phyloP scores from a whole-genome alignment of 441 rosid genomes.

The Oxalis stricta region DNA sequence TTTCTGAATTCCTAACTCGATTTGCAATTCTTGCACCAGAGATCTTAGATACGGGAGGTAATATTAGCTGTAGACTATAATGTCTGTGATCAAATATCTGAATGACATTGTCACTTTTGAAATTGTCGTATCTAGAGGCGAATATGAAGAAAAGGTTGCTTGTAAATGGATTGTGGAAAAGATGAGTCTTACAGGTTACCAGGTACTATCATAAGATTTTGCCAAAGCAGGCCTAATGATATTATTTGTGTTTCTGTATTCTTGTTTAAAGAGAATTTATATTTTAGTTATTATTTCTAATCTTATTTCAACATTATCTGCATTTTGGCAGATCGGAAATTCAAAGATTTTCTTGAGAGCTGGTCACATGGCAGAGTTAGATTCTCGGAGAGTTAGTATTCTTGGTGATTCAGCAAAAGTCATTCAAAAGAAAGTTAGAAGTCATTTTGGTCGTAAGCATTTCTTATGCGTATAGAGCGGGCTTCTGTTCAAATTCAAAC shows the following conservation, averaged over 20 bases:
- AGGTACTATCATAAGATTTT: slow-evolving; percentile 28
- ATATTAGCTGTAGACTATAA: slow-evolving; percentile 15
- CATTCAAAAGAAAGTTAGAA: slow-evolving; percentile 44
- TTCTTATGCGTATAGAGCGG: slow-evolving; percentile 28
- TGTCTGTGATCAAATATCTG: too few species aligned
- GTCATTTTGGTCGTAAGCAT: slow-evolving; percentile 33
- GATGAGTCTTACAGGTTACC: slow-evolving; percentile 47
- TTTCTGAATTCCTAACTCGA: slow-evolving; percentile 51
- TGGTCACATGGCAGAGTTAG: slow-evolving; percentile 78
- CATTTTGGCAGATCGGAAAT: slow-evolving; percentile 69
- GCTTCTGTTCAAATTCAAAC: slow-evolving; percentile 60
- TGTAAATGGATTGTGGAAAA: slow-evolving; percentile 72
- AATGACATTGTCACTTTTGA: slow-evolving; percentile 11
- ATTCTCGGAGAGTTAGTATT: slow-evolving; percentile 41
- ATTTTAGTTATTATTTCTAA: too few species aligned
- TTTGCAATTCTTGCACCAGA: slow-evolving; percentile 64
- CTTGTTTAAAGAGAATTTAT: not conserved
- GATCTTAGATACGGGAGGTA: slow-evolving; percentile 39
- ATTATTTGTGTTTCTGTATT: too few species aligned
- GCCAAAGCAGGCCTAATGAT: too few species aligned
- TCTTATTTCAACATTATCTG: too few species aligned
- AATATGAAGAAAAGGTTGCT: slow-evolving; percentile 58
- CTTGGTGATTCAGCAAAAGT: slow-evolving; percentile 45
- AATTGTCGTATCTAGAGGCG: slow-evolving; percentile 15
- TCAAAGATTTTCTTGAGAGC: slow-evolving; percentile 68